Evolutionary conservation across 371 early-diverging fungal species (phyloP).

Genomic region (Mortierella sp.): DNA sequence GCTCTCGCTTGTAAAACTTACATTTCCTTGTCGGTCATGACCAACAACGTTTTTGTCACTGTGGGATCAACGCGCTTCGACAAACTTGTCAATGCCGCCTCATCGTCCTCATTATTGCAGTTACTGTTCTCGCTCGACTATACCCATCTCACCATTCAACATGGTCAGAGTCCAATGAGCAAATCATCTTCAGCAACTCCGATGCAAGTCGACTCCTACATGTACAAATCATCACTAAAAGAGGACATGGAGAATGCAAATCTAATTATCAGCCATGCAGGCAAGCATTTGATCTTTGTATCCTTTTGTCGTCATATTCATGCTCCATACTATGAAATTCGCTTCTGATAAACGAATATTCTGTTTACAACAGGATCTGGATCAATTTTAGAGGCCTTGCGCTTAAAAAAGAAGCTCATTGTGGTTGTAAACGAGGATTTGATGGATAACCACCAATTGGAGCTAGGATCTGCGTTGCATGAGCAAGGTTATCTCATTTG

Average conservation of each 20-base stretch:
- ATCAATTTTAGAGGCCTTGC: slow-evolving; percentile 84
- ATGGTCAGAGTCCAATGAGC: slow-evolving; percentile 67
- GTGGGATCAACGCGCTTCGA: slow-evolving; percentile 94
- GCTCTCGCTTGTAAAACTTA: neutral
- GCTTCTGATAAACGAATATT: neutral
- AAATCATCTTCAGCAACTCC: neutral
- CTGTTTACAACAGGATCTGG: slow-evolving; percentile 73
- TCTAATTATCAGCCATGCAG: slow-evolving; percentile 82
- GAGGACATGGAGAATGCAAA: slow-evolving; percentile 71
- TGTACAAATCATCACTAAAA: slow-evolving; percentile 69
- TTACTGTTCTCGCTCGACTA: slow-evolving; percentile 63
- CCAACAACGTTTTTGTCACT: slow-evolving; percentile 75
- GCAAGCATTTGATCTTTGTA: slow-evolving; percentile 48
- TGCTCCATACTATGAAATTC: no score
- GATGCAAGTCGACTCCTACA: slow-evolving; percentile 64
- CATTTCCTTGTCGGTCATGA: neutral
- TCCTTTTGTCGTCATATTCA: neutral
- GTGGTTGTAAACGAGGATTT: slow-evolving; percentile 82
- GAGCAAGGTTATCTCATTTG: slow-evolving; percentile 65
- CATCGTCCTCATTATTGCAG: slow-evolving; percentile 61
- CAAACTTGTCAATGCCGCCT: slow-evolving; percentile 67
- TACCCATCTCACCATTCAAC: slow-evolving; percentile 75
- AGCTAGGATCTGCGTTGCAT: slow-evolving; percentile 82
- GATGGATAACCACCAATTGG: slow-evolving; percentile 91
- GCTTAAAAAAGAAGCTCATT: slow-evolving; percentile 72